phyloP scores from a whole-genome alignment of 2,329 filamentous ascomycete species.

The Penicillium sp. region DNA sequence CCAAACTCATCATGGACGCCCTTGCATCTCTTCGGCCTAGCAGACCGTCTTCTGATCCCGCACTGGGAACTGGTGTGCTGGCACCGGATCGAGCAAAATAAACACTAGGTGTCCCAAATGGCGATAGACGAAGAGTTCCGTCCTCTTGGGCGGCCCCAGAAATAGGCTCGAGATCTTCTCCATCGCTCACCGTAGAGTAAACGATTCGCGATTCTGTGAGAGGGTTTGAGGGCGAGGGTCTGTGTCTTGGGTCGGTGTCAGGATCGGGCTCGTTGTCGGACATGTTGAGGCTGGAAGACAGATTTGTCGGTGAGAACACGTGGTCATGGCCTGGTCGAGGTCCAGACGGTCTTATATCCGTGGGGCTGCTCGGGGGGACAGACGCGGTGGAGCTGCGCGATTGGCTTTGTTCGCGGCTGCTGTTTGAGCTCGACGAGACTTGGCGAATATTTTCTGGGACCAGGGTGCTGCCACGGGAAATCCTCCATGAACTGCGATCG shows the following conservation, averaged over 20 bases:
- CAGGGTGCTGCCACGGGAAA: constrained; percentile 25
- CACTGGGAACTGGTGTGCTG: constrained; percentile 1
- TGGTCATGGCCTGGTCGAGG: constrained; percentile 4
- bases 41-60: background rate
- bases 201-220: constrained; percentile 1
- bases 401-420: constrained; percentile 9
- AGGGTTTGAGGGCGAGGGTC: background rate
- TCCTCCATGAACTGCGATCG: constrained; percentile 29
- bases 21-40: constrained; percentile 36
- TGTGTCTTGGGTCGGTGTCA: background rate
- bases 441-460: background rate
- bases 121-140: background rate
- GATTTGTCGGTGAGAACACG: constrained; percentile 1
- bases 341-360: constrained; percentile 2
- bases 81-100: constrained; percentile 10
- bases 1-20: constrained; percentile 51
- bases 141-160: background rate
- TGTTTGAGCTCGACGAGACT: constrained; percentile 2
- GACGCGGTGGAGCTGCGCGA: constrained; percentile 1
- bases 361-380: background rate
- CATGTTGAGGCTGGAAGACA: background rate
- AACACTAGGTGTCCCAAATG: constrained; percentile 5
- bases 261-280: constrained; percentile 3
- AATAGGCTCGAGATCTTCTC: constrained; percentile 2
- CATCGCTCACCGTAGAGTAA: constrained; percentile 6